These are phyloP conservation scores for Coniella lustricola DNA, from an alignment of 2,329 filamentous ascomycete species.

Conservation along the genomic window DNA sequence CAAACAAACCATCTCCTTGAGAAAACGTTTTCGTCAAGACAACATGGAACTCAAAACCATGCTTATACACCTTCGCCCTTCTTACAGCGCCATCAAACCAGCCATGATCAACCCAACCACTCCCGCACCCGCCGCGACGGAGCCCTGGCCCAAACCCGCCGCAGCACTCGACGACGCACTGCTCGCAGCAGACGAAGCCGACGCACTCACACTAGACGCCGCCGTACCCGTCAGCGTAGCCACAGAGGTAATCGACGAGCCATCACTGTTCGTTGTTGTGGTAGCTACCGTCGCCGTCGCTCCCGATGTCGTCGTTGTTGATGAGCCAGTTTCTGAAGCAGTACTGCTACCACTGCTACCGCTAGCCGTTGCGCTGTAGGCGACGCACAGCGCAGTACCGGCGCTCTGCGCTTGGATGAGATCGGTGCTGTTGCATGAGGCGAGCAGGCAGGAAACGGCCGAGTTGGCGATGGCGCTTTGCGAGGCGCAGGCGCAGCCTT, in stretches of 20 bases:
- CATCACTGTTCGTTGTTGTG: neutral
- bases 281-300: slow-evolving; percentile 7
- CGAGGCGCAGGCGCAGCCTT: slow-evolving; percentile 43
- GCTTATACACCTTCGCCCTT: no score
- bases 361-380: slow-evolving; percentile 21
- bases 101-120: slow-evolving; percentile 5
- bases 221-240: slow-evolving; percentile 2
- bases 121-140: slow-evolving; percentile 5
- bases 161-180: neutral
- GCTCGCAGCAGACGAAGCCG: slow-evolving; percentile 1
- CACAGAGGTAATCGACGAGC: neutral
- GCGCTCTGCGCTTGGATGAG: slow-evolving; percentile 25
- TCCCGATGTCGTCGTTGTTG: no score
- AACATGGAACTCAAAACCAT: neutral
- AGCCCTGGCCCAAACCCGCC: neutral
- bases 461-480: slow-evolving; percentile 24
- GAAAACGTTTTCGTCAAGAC: neutral
- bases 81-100: slow-evolving; percentile 7
- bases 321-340: no score
- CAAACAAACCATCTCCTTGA: neutral
- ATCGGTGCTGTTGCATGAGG: slow-evolving; percentile 22
- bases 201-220: neutral
- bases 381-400: slow-evolving; percentile 26
- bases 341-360: slow-evolving; percentile 1
- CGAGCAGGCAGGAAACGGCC: slow-evolving; percentile 27